Evolutionary conservation across 2,329 filamentous ascomycete species (phyloP), one percentile per base, ranked within the genome.

Genomic region (Neoascochyta sp.): DNA sequence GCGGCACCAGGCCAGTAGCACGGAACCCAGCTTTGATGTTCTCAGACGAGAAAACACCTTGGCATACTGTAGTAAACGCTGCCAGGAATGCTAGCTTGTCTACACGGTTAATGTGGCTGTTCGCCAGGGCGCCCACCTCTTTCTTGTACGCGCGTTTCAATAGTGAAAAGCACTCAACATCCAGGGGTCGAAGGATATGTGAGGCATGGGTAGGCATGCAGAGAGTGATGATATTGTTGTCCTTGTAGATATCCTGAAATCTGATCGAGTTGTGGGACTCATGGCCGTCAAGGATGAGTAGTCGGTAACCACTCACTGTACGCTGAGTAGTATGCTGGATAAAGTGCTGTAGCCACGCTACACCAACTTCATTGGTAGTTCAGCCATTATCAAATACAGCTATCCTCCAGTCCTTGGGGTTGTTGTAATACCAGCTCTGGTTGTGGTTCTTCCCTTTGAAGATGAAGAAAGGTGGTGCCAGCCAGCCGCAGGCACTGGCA

Each of bases 181-280:
- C 24, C 30, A 43, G 29, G 10, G 26, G 32, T 26, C 36, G 31
- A 14, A 39, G 29, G 8, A 40, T 22, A 22, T 36, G 27, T 14
- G 27, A 39, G 21, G 24, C 29, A 22, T 36, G 24, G 11, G 46
- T 7, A 32, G 53, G 58, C 34, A 65, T 60, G 38, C 28, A 66
- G 32, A 63, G 42, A 24, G 50, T 54, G 29, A 63, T 57, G 42
- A 67, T 65, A 22, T 64, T 57, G 26, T 66, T 34, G n/a, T 51
- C 30, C 9, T 27, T 15, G 24, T 9, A 15, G 7, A 15, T 14
- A 25, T 25, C 24, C 7, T 25, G 21, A 12, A 22, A 22, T 6
- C 6, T n/a, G 10, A 22, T 6, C 13, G 21, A 22, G 6, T 22
- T 22, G 10, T 22, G 21, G 21, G 6, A 7, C 21, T 22, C 21